These are phyloP conservation scores for Cryptosporidium viatorum DNA, from an alignment of 169 alveolate genomes.

Conservation along the genomic window DNA sequence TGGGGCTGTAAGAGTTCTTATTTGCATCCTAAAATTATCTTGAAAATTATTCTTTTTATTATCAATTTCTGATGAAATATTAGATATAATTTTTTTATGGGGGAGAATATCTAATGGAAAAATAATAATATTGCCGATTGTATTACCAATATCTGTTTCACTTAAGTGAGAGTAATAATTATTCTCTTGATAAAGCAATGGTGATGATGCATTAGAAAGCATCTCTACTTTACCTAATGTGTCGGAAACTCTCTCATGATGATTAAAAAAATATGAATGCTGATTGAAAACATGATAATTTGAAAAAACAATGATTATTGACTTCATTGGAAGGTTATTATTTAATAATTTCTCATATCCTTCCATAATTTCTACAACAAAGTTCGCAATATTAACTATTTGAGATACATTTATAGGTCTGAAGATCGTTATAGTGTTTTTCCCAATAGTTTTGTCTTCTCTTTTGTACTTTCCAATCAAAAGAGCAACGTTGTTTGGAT, in stretches of 20 bases:
- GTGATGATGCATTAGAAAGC: conserved; percentile 22
- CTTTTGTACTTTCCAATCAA: conserved; percentile 40
- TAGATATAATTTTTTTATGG: background rate
- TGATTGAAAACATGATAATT: background rate
- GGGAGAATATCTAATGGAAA: conserved; percentile 16
- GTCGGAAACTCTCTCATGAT: conserved; percentile 24
- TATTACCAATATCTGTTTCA: conserved; percentile 38
- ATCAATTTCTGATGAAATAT: background rate
- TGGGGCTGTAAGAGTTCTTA: background rate
- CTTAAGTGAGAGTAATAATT: conserved; percentile 5
- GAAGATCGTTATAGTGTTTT: background rate
- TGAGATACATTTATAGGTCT: background rate
- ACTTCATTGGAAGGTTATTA: conserved; percentile 27
- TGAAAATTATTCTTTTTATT: background rate
- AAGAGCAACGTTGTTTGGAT: conserved; percentile 45
- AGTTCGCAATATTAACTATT: conserved; percentile 4
- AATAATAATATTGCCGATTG: conserved; percentile 32
- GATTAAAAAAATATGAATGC: background rate
- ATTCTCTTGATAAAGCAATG: conserved; percentile 27
- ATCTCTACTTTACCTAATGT: conserved; percentile 8
- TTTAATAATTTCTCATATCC: conserved; percentile 44
- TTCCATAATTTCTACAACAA: conserved; percentile 20
- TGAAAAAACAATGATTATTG: conserved; percentile 23
- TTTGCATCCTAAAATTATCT: conserved; percentile 13
- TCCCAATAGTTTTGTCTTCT: conserved; percentile 15